phyloP scores from a whole-genome alignment of 768 basidiomycete species.

The Sarcodon sp. region DNA sequence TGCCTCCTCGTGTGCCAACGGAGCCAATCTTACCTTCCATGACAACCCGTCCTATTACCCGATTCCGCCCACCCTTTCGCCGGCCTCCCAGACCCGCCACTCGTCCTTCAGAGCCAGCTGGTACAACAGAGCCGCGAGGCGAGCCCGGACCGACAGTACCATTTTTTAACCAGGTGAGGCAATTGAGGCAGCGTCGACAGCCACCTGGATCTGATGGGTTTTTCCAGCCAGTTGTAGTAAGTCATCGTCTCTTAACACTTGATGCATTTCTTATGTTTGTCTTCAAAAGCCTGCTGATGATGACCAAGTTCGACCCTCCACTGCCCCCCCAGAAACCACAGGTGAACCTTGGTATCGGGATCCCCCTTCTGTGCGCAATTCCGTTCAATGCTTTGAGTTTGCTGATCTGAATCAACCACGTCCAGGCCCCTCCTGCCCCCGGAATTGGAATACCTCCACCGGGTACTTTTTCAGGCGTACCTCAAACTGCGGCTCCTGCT shows the following conservation, averaged over 20 bases:
- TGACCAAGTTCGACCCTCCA: background rate
- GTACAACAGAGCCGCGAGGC: background rate
- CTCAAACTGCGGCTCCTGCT: background rate
- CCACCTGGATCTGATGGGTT: slow-evolving; percentile 7
- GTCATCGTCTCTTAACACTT: background rate
- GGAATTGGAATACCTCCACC: slow-evolving; percentile 3
- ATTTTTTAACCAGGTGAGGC: slow-evolving; percentile 4
- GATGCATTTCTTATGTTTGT: background rate
- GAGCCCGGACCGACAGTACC: background rate
- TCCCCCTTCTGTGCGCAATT: background rate
- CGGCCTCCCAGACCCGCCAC: too few species aligned
- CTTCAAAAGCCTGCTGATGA: background rate
- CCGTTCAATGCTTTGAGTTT: background rate
- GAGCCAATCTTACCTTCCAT: slow-evolving; percentile 6
- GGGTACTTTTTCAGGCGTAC: background rate
- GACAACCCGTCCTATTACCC: background rate
- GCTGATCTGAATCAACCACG: background rate
- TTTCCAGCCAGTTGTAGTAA: background rate
- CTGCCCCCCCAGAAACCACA: background rate
- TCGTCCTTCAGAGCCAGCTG: background rate
- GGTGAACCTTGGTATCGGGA: background rate
- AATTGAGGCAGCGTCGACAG: slow-evolving; percentile 4
- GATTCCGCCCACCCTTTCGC: background rate
- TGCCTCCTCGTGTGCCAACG: slow-evolving; percentile 16
- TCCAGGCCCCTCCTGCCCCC: background rate